These are phyloP conservation scores for Quercus cerris DNA, from an alignment of 306 rosid genomes.

Conservation along the genomic window DNA sequence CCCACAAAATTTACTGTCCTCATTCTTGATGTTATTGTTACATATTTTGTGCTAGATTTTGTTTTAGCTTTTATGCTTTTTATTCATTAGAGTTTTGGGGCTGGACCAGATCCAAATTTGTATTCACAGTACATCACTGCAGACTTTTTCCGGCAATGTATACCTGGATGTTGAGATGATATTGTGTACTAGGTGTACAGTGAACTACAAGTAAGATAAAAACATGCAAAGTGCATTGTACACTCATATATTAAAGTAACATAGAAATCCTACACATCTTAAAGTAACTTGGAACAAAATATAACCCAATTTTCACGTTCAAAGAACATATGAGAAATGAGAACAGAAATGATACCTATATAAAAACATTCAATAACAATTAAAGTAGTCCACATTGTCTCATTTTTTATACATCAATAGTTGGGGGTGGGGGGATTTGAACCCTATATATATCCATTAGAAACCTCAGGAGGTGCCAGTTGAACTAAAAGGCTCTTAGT, in stretches of 20 bases:
- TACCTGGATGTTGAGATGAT: background rate
- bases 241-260: too few relatives aligned
- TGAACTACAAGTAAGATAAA: background rate
- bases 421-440: too few relatives aligned
- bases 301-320: background rate
- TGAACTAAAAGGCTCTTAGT: too few relatives aligned
- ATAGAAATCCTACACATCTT: too few relatives aligned
- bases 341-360: background rate
- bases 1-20: background rate
- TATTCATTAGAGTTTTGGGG: background rate
- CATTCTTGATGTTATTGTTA: background rate
- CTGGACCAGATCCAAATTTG: background rate
- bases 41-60: background rate
- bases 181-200: background rate
- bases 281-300: background rate
- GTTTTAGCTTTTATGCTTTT: background rate
- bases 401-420: background rate
- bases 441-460: too few relatives aligned
- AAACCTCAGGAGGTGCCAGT: too few relatives aligned
- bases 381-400: background rate
- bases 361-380: background rate
- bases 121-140: background rate
- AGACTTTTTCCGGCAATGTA: background rate
- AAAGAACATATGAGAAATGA: background rate
- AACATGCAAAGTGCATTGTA: background rate